Evolutionary conservation across 805 yeast species (phyloP).

Genomic region (Naumovozyma dairenensis): DNA sequence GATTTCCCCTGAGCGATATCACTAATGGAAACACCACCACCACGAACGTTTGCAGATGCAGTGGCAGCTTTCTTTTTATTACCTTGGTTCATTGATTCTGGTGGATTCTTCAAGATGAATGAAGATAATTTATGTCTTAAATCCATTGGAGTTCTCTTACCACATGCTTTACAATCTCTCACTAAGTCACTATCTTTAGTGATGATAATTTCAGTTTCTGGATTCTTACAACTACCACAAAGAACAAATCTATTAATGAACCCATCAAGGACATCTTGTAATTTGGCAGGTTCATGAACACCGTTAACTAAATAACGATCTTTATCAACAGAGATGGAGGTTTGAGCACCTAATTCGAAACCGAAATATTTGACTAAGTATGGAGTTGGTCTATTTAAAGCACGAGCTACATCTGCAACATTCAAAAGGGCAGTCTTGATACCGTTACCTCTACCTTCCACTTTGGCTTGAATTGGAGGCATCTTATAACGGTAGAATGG

Average conservation of each 20-base stretch:
- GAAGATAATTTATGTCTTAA: constrained; percentile 80
- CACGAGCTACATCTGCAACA: constrained; percentile 86
- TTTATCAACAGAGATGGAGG: constrained; percentile 63
- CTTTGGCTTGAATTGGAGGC: constrained; percentile 96
- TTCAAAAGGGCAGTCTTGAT: constrained; percentile 91
- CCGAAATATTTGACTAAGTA: constrained; percentile 93
- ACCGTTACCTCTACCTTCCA: constrained; percentile 99
- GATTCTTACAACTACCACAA: constrained; percentile 92
- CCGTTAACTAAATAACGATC: constrained; percentile 93
- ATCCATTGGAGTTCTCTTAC: constrained; percentile 75
- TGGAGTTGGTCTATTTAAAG: constrained; percentile 85
- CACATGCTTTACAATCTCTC: constrained; percentile 97
- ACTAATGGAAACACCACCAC: constrained; percentile 74
- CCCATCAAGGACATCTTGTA: constrained; percentile 91
- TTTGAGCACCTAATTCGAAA: constrained; percentile 94
- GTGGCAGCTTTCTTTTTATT: constrained; percentile 76
- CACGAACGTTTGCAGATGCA: constrained; percentile 80
- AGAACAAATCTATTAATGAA: constrained; percentile 87
- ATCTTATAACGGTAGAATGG: constrained; percentile 98
- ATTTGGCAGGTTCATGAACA: constrained; percentile 77
- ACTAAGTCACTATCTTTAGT: constrained; percentile 57
- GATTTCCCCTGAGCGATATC: constrained; percentile 56
- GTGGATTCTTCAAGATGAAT: constrained; percentile 84
- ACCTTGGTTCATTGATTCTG: constrained; percentile 42
- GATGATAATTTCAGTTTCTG: constrained; percentile 87